Conservation (phyloP, 148 eudicot genomes). For the Rhododendron kiyosumense region DNA sequence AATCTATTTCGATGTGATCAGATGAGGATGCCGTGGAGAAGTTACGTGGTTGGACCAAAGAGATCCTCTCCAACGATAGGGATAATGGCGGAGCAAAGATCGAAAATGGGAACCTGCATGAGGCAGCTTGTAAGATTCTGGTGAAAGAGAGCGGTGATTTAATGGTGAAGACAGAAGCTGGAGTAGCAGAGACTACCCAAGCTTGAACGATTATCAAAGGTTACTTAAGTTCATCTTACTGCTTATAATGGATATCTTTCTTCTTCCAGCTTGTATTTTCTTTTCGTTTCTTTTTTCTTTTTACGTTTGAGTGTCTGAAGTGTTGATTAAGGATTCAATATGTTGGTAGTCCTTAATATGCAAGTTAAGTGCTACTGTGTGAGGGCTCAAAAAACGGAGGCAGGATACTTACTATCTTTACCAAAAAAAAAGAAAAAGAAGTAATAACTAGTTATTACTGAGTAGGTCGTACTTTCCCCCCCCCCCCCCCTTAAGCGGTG, state of each 20-base stretch:
- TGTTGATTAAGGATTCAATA: neutral
- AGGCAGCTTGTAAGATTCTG: neutral
- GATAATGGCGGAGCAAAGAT: neutral
- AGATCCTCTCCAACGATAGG: slow-evolving; percentile 2
- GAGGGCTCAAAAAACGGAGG: neutral
- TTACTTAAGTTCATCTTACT: too few species aligned
- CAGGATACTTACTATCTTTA: neutral
- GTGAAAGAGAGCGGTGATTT: neutral
- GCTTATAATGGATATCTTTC: too few species aligned
- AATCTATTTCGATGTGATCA: slow-evolving; percentile 8
- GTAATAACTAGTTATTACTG: too few species aligned
- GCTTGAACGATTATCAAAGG: neutral
- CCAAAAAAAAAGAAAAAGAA: too few species aligned
- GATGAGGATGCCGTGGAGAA: slow-evolving; percentile 47
- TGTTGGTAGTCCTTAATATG: neutral
- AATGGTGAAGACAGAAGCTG: neutral
- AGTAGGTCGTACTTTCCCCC: too few species aligned
- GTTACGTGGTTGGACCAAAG: slow-evolving; percentile 38
- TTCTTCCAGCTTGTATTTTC: neutral
- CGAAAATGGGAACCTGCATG: neutral
- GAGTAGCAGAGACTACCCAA: neutral
- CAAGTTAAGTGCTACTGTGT: neutral
- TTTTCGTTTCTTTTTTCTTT: too few species aligned
- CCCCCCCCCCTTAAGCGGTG: too few species aligned
- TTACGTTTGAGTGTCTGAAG: neutral